Evolutionary conservation across 257 asterid genomes (phyloP), one percentile per base, ranked within the genome.

Genomic region (Nicotiana undulata): DNA sequence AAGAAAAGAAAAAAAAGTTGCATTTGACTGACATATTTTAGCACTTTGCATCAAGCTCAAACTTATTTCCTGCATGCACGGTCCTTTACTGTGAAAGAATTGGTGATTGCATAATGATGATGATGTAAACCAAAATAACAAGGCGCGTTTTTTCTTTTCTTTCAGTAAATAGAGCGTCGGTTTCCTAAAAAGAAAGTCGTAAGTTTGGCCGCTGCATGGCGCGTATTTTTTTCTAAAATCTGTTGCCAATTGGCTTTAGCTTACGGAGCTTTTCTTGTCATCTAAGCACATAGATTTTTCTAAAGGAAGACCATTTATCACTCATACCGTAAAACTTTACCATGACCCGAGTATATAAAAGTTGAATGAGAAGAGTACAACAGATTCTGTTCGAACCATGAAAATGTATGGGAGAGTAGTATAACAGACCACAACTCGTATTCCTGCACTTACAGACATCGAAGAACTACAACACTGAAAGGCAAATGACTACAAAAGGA

Each of bases 131-230:
- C 9, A 17, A 16, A 6, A 16, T 5, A 16, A 66, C 20, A 37
- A 9, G 55, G 77, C 34, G 32, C 58, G 34, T n/a, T n/a, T n/a
- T n/a, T n/a, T n/a, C n/a, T n/a, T n/a, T n/a, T n/a, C n/a, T n/a
- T n/a, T 40, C 9, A 4, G 32, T 44, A 28, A 28, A 70, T 70
- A n/a, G 18, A n/a, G 2, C 92, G 96, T 93, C 92, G 90, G 96
- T 93, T 93, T 93, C 96, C 95, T 91, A 93, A 95, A 93, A 94
- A 90, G 98, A 90, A 93, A 89, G 98, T 85, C 93, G 95, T 89
- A 93, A 97, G 93, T 93, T 91, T 94, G 94, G 90, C 92, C 96
- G 92, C 96, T 91, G 88, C 93, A 94, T 93, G 97, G 96, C 94
- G 97, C 94, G 94, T 9, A 1, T 13, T 12, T 2, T 67, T 11